Conservation (phyloP, 2,329 filamentous ascomycete genomes). For the Fusarium equiseti region DNA sequence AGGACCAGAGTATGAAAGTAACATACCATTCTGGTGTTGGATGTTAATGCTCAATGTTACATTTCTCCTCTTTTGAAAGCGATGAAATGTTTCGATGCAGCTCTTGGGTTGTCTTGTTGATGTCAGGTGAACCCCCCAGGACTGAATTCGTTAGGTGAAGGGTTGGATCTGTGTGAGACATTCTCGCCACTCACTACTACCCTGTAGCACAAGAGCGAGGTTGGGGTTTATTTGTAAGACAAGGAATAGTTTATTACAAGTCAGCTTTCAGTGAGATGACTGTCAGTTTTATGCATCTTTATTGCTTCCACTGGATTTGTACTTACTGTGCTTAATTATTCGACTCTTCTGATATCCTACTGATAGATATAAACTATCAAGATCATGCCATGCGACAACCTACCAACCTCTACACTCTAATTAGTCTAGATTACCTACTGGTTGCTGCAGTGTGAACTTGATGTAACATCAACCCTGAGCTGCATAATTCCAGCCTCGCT, state of each 20-base stretch:
- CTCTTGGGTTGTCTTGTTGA: conserved; percentile 8
- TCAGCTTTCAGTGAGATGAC: background rate
- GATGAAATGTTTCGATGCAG: conserved; percentile 20
- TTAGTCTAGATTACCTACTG: background rate
- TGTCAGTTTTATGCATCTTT: background rate
- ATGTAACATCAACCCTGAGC: conserved; percentile 21
- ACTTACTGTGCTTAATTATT: background rate
- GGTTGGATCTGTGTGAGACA: conserved; percentile 18
- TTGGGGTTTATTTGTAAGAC: background rate
- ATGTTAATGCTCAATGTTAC: conserved; percentile 23
- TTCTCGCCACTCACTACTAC: conserved; percentile 3
- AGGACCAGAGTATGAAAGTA: background rate
- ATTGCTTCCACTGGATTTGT: background rate
- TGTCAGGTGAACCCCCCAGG: conserved; percentile 13
- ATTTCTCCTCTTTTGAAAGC: conserved; percentile 33
- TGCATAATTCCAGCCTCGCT: conserved; percentile 18
- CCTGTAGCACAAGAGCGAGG: background rate
- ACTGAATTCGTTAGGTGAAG: background rate
- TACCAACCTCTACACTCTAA: background rate
- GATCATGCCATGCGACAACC: background rate
- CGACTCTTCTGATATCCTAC: background rate
- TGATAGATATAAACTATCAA: background rate
- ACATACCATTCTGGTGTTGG: background rate
- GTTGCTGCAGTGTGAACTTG: conserved; percentile 3
- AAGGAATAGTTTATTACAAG: background rate